Evolutionary conservation across 1,284 basidiomycete genomes (phyloP).

Genomic region (Boletellus sp.): DNA sequence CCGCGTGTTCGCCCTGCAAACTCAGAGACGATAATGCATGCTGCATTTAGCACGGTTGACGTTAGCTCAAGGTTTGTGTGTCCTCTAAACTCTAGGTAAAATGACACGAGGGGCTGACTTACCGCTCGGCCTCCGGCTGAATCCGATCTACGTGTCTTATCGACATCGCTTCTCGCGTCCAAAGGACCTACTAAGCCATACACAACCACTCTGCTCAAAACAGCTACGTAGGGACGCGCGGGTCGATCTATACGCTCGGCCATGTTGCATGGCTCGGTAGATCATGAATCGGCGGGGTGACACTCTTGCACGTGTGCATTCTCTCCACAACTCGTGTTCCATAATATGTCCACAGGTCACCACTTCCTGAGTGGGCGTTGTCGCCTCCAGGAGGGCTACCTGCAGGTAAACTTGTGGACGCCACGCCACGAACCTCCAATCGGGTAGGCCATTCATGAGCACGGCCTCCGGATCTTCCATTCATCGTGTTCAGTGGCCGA

Average conservation of each 20-base stretch:
- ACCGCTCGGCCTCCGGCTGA: conserved; percentile 1
- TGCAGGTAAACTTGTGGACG: conserved; percentile 26
- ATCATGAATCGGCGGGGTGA: too few species aligned
- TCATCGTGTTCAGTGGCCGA: conserved; percentile 14
- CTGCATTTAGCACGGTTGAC: not conserved
- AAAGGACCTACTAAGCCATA: not conserved
- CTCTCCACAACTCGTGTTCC: conserved; percentile 20
- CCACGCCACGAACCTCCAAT: conserved; percentile 13
- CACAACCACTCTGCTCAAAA: not conserved
- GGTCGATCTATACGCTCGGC: too few species aligned
- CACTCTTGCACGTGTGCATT: conserved; percentile 21
- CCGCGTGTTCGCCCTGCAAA: too few species aligned
- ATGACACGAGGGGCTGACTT: not conserved
- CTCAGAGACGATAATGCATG: too few species aligned
- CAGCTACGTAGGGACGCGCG: not conserved
- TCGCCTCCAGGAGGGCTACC: conserved; percentile 10
- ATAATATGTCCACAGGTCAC: conserved; percentile 2
- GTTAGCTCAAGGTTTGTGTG: conserved; percentile 8
- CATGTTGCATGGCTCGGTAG: not conserved
- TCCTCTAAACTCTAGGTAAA: not conserved
- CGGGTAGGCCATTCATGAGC: conserved; percentile 10
- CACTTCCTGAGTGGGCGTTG: conserved; percentile 14
- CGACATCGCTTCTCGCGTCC: conserved; percentile 1
- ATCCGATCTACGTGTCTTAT: conserved; percentile 7
- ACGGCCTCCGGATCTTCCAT: conserved; percentile 25